Conservation (phyloP, 2,329 filamentous ascomycete species). For the Paecilomyces fulvus region DNA sequence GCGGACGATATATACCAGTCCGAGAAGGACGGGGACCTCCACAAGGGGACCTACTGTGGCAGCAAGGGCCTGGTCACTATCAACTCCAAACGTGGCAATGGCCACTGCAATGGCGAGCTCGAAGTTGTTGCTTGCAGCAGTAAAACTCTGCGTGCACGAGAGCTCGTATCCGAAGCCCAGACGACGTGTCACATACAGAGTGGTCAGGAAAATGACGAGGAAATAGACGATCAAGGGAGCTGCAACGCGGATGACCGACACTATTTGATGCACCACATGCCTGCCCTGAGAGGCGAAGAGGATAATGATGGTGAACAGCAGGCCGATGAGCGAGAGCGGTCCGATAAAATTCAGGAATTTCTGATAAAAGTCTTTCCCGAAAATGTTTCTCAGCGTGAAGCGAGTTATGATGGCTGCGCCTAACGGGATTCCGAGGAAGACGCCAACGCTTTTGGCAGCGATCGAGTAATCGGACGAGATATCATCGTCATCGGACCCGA, state of each 20-base stretch:
- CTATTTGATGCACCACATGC: slow-evolving; percentile 72
- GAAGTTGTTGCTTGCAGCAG: slow-evolving; percentile 87
- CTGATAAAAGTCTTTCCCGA: slow-evolving; percentile 53
- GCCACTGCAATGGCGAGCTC: slow-evolving; percentile 85
- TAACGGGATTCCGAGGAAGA: slow-evolving; percentile 78
- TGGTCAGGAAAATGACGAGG: slow-evolving; percentile 61
- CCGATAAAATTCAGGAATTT: slow-evolving; percentile 62
- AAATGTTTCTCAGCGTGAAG: slow-evolving; percentile 49
- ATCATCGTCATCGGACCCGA: slow-evolving; percentile 44
- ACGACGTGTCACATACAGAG: slow-evolving; percentile 52
- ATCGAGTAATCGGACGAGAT: slow-evolving; percentile 50
- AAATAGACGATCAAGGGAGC: slow-evolving; percentile 81
- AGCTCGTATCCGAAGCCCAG: slow-evolving; percentile 67
- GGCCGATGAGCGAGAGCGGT: slow-evolving; percentile 70
- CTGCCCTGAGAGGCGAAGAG: slow-evolving; percentile 75
- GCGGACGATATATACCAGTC: slow-evolving; percentile 65
- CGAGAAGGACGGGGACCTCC: slow-evolving; percentile 74
- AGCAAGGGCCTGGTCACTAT: slow-evolving; percentile 73
- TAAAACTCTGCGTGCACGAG: slow-evolving; percentile 72
- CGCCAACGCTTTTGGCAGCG: slow-evolving; percentile 71
- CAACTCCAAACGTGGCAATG: slow-evolving; percentile 67
- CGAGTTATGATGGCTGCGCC: slow-evolving; percentile 71
- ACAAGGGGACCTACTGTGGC: slow-evolving; percentile 77
- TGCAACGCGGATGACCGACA: slow-evolving; percentile 70
- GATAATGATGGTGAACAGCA: slow-evolving; percentile 80